Base-by-base conservation (phyloP, 1,139 yeast genomes). In the Geotrichum klebahnii region DNA sequence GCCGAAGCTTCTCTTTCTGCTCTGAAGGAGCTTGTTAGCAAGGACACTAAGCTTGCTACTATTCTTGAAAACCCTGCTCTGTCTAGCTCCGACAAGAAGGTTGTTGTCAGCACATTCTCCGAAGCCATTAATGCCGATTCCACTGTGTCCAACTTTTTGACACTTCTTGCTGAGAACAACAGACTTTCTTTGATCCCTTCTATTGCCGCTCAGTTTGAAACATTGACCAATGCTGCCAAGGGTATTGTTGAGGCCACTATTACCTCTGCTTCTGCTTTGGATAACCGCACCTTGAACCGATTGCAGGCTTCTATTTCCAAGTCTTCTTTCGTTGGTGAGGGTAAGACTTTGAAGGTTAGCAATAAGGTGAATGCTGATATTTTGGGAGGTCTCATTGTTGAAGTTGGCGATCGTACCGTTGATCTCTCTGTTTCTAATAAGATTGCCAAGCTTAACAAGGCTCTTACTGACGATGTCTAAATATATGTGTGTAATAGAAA, bases 331-430 rank as follows among this genome's bases (percentile, higher is more conserved):
- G 95, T 90, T 56, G 96, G 96, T 60, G 73, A 77, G 54, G 92
- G 88, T 64, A 85, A 90, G 77, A 81, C 92, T 63, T 80, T 92
- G 71, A 84, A 84, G 76, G 76, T 94, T 63, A 74, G 81, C 62
- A 92, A 89, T 78, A 77, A 77, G 59, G 84, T 92, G 59, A 81
- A 87, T 76, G 88, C 96, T 59, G 95, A 86, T 59, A 86, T 92
- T 66, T 79, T 87, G 68, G 98, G 99, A 67, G 99, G 98, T 65
- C 80, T 92, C 70, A 75, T 94, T 62, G 96, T 92, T 55, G 96
- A 90, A 73, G 90, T 92, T 63, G 97, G 94, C 67, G 98, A 92
- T 77, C 87, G 84, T 72, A 90, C 97, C 57, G 96, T 89, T 63
- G 99, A 92, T 72, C 80, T 92, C 70, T 84, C 95, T 55, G 81